Evolutionary conservation across 129 eudicot species (phyloP), one percentile per base, ranked within the genome.

Genomic region (Erigeron canadensis): DNA sequence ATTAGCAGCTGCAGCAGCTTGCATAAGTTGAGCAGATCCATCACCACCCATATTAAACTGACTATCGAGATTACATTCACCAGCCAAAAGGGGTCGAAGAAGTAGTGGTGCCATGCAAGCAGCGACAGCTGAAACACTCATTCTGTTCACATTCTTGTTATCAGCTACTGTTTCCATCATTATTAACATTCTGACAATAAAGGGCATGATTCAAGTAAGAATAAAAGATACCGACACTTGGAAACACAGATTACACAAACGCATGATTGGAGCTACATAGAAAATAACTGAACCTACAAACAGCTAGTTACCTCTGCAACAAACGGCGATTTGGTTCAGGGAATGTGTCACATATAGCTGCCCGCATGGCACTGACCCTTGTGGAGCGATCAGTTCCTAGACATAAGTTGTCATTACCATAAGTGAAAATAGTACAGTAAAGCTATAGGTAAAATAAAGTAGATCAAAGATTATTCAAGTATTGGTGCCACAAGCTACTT

Each of bases 1-100:
- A 80, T 94, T 94, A 73, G 99, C 99, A 48, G 99, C 99, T 71
- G 99, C 99, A 71, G 99, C 99, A 58, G 99, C 99, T 86, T 90
- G 99, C 90, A 94, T 43, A 81, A 94, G 99, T 84, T 94, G 97
- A 67, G 75, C 71, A 77, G 99, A 87, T 75, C 87, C 83, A 83
- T 94, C 99, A 69, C 88, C 94, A 58, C 84, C 96, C 78, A 90
- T 74, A 82, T 77, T 89, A 75, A 87, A 82, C 53, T 86, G 71
- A 70, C 84, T 63, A 51, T 82, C 94, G 61, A 94, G 88, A 21
- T 94, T 94, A 82, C 99, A 94, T 53, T 94, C 99, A 37, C 99
- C 95, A 42, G 97, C 97, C 64, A 94, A 83, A 77, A 94, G 95
- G 54, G 99, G 97, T 23, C 97, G 90, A 75, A 94, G 96, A 82